These are phyloP conservation scores for Backusella luteola DNA, from an alignment of 192 early-diverging fungal genomes.

Conservation along the genomic window DNA sequence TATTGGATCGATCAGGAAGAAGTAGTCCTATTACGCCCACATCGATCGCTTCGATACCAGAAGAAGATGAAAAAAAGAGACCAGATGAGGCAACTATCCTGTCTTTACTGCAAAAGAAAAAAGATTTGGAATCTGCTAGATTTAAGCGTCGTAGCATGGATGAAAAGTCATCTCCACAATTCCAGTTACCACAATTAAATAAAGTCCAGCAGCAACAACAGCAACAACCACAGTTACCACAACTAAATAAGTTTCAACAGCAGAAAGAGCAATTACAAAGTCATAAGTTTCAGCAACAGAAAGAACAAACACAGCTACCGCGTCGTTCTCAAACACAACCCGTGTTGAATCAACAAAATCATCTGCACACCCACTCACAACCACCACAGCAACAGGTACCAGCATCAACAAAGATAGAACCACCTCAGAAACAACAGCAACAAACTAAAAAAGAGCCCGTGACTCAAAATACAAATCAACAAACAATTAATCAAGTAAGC, in stretches of 20 bases:
- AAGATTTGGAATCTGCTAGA: slow-evolving; percentile 4
- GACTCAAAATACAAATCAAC: slow-evolving; percentile 34
- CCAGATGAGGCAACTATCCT: not conserved
- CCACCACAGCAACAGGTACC: not conserved
- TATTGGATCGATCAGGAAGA: not conserved
- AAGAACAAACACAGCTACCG: slow-evolving; percentile 12
- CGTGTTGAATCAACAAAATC: not conserved
- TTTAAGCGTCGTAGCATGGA: slow-evolving; percentile 4
- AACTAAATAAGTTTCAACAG: slow-evolving; percentile 1
- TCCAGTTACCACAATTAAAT: slow-evolving; percentile 28
- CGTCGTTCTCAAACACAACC: slow-evolving; percentile 18
- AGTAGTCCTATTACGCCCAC: slow-evolving; percentile 4
- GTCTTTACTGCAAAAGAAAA: slow-evolving; percentile 7
- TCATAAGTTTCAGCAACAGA: slow-evolving; percentile 15
- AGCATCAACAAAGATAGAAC: slow-evolving; percentile 18
- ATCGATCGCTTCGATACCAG: not conserved
- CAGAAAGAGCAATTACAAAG: slow-evolving; percentile 20
- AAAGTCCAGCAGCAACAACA: slow-evolving; percentile 11
- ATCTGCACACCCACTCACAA: not conserved
- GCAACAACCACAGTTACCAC: slow-evolving; percentile 8
- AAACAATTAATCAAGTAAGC: slow-evolving; percentile 29
- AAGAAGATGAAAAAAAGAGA: slow-evolving; percentile 3
- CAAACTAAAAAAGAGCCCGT: slow-evolving; percentile 34
- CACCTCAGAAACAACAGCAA: not conserved
- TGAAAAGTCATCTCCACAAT: slow-evolving; percentile 8